These are phyloP conservation scores for Candida fluviatilis DNA, from an alignment of 805 yeast genomes.

Conservation along the genomic window DNA sequence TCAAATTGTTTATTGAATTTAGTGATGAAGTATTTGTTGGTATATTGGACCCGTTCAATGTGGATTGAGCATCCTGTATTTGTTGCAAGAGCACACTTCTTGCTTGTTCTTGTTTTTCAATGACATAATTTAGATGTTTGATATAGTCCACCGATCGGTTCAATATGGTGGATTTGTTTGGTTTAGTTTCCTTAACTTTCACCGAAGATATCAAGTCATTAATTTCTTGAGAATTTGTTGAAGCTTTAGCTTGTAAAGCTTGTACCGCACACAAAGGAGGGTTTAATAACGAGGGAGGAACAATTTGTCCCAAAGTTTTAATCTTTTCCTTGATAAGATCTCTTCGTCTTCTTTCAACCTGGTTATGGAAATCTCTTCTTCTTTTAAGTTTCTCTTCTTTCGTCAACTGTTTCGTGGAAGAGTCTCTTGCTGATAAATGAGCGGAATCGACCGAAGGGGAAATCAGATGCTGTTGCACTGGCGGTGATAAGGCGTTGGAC, in stretches of 20 bases:
- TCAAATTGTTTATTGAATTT: not conserved
- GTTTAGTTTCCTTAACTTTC: conserved; percentile 61
- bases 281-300: conserved; percentile 69
- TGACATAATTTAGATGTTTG: conserved; percentile 56
- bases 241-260: conserved; percentile 31
- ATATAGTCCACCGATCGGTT: conserved; percentile 79
- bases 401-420: conserved; percentile 34
- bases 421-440: conserved; percentile 9
- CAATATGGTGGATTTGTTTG: conserved; percentile 78
- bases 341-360: conserved; percentile 88
- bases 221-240: conserved; percentile 26
- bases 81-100: conserved; percentile 33
- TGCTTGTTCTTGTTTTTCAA: conserved; percentile 51
- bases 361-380: conserved; percentile 87
- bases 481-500: conserved; percentile 22
- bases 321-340: conserved; percentile 88
- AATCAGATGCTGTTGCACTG: conserved; percentile 19
- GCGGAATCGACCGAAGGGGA: conserved; percentile 15
- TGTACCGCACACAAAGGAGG: conserved; percentile 42
- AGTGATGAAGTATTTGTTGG: not conserved
- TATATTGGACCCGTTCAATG: not conserved
- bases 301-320: conserved; percentile 73
- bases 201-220: conserved; percentile 35
- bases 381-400: conserved; percentile 72
- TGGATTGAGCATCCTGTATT: conserved; percentile 14